Base-by-base conservation (phyloP, 2,329 filamentous ascomycete genomes). In the Colletotrichum ledebouriae region DNA sequence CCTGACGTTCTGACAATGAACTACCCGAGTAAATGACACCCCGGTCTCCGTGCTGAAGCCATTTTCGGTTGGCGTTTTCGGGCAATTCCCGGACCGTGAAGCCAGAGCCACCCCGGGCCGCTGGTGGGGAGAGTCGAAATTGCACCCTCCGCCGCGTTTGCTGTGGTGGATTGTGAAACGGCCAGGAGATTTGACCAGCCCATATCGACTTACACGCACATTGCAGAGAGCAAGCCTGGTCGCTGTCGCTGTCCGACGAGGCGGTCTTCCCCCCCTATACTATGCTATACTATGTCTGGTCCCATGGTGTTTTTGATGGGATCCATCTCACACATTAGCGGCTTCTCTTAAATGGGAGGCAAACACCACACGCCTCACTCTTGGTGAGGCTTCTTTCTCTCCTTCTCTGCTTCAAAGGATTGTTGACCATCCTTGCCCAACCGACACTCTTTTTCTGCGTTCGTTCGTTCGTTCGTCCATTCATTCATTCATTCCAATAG, bases 151-250 rank as follows among this genome's bases (percentile, higher is more conserved):
- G 55, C 61, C 61, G 49, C 46, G 47, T 68, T 59, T 55, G 60
- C 56, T n/a, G 61, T 68, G 61, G 62, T 68, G 65, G 65, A 68
- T 68, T 55, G 62, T 68, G 65, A 68, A 68, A 68, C 61, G 62
- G 61, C 47, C 47, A 68, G 55, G 55, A 68, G 65, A 68, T 65
- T 68, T 64, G 65, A 65, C 55, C 65, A 56, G 65, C 33, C 65
- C 55, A 44, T 41, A 17, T 68, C 53, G 59, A 67, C 53, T 59
- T 59, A 55, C 60, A 34, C 49, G 17, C 39, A 25, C 61, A 50
- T 49, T 41, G 33, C 15, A 34, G 15, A 52, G 49, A 52, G 49
- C 52, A 33, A 44, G 53, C 46, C 63, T 57, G 55, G 25, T 62
- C 22, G 22, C 22, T 22, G 22, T 22, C 22, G 22, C 22, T 22